Base-by-base conservation (phyloP, 2,329 filamentous ascomycete genomes). In the Monilinia laxa region DNA sequence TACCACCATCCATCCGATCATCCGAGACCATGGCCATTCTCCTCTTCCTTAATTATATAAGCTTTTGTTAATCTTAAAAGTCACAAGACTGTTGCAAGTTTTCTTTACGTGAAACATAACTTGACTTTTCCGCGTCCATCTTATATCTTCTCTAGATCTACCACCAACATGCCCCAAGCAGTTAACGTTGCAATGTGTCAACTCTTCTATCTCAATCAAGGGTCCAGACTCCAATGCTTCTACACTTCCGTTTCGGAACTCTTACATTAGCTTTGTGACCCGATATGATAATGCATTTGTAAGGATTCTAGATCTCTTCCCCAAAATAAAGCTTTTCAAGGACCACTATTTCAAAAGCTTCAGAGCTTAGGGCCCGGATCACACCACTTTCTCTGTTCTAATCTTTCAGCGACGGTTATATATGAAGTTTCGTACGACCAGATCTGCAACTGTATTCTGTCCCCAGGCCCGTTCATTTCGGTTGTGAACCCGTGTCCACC, bases 341-440 rank as follows among this genome's bases (percentile, higher is more conserved):
- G 42, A 23, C 18, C 23, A 16, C 18, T n/a, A 31, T 49, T 14
- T 23, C 45, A 1, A 59, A 45, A 28, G 12, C 12, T 59, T 59
- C 42, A 59, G 25, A 59, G 18, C 4, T 47, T 59, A 16, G 31
- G 56, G 20, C 40, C 40, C 3, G 25, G 40, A 47, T 12, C 42
- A 25, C 25, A 59, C 63, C 63, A 59, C n/a, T 65, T 65, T 49
- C 42, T 65, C 42, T 59, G 55, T 42, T 65, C 63, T 20, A 52
- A 12, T 49, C 35, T 65, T 20, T 59, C 63, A 40, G 54, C 63
- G 20, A 65, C 16, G 7, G 45, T 65, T 49, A 65, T 31, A 42
- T 51, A 54, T 58, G 28, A 65, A 59, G 45, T 65, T 54, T 52
- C 54, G 40, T 40, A 58, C 11, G 42, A 23, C 54, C 54, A 65